Conservation (phyloP, 768 basidiomycete genomes). For the Termitomyces heimii region DNA sequence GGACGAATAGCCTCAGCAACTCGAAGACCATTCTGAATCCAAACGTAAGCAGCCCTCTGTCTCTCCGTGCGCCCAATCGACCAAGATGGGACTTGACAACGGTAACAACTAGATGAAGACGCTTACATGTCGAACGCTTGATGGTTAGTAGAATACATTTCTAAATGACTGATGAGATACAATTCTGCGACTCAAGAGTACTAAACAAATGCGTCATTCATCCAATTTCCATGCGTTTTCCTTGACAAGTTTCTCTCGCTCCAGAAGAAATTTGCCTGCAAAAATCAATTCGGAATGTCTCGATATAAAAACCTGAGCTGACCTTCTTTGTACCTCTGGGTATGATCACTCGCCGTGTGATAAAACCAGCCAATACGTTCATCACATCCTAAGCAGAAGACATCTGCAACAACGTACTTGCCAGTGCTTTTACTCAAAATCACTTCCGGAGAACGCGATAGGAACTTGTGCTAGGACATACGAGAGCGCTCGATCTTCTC, state of each 20-base stretch:
- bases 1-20: not conserved
- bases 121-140: not conserved
- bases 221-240: slow-evolving; percentile 77
- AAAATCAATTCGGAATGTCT: not conserved
- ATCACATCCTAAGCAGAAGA: slow-evolving; percentile 74
- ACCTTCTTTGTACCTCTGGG: slow-evolving; percentile 89
- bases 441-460: not conserved
- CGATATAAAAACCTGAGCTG: slow-evolving; percentile 9
- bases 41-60: not conserved
- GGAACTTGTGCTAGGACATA: slow-evolving; percentile 21
- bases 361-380: slow-evolving; percentile 82
- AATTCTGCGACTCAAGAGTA: not conserved
- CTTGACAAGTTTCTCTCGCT: slow-evolving; percentile 74
- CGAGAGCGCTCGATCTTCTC: slow-evolving; percentile 72
- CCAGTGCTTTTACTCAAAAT: slow-evolving; percentile 50
- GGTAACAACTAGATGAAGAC: not conserved
- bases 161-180: not conserved
- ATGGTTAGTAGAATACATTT: not conserved
- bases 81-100: not conserved
- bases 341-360: slow-evolving; percentile 66
- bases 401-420: slow-evolving; percentile 75
- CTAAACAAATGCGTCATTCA: slow-evolving; percentile 16
- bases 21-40: not conserved
- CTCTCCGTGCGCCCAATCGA: not conserved
- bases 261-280: slow-evolving; percentile 74